Conservation (phyloP, 768 basidiomycete species). For the Rubroboletus satanas region DNA sequence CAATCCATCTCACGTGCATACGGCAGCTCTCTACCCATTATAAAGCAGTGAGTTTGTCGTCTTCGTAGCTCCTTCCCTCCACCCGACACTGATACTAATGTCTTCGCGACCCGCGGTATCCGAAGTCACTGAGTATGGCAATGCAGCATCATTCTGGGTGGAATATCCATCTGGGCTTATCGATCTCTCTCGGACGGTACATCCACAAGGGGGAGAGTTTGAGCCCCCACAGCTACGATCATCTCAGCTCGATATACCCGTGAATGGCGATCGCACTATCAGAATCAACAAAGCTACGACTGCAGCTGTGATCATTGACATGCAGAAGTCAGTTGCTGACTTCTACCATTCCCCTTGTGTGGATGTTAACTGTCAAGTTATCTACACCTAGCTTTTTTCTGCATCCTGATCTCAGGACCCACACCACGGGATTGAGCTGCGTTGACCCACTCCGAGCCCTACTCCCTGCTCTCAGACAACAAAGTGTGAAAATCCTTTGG, state of each 20-base stretch:
- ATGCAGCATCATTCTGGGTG: conserved; percentile 56
- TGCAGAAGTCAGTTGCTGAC: conserved; percentile 61
- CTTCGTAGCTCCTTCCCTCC: not conserved
- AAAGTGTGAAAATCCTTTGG: conserved; percentile 60
- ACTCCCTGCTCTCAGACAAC: conserved; percentile 45
- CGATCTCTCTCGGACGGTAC: conserved; percentile 52
- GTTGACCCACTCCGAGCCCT: conserved; percentile 50
- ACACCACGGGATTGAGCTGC: conserved; percentile 54
- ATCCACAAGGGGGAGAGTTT: conserved; percentile 28
- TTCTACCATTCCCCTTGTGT: not conserved
- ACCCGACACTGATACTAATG: conserved; percentile 31
- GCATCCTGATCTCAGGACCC: conserved; percentile 54
- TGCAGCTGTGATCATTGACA: conserved; percentile 64
- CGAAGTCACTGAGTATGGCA: conserved; percentile 50
- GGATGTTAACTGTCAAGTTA: not conserved
- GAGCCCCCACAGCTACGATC: conserved; percentile 32
- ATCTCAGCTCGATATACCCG: conserved; percentile 51
- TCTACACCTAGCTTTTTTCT: conserved; percentile 52
- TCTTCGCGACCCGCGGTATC: conserved; percentile 43
- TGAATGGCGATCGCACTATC: conserved; percentile 48
- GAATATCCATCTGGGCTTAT: conserved; percentile 65
- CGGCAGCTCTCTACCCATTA: not conserved
- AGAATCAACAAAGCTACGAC: conserved; percentile 47
- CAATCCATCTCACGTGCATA: not conserved
- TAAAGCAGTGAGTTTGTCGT: conserved; percentile 6